Conservation (phyloP, 1,284 basidiomycete species). For the Uromyces viciae-fabae region DNA sequence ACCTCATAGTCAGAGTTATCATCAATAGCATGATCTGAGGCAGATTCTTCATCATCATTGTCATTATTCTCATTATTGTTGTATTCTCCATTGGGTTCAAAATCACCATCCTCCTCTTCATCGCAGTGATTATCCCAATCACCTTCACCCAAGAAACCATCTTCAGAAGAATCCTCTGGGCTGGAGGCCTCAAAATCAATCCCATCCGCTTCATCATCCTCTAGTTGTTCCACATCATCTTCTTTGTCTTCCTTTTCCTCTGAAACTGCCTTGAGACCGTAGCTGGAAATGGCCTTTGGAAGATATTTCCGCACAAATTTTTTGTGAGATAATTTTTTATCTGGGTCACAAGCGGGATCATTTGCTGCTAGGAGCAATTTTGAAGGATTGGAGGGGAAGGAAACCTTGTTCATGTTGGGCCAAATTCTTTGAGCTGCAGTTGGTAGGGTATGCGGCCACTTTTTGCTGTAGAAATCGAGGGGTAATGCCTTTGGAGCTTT, state of each 20-base stretch:
- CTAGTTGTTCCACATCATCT: neutral
- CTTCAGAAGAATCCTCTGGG: neutral
- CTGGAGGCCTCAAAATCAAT: too few species aligned
- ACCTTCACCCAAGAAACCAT: neutral
- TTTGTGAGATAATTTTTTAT: neutral
- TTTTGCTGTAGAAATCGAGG: conserved; percentile 5
- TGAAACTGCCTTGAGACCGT: neutral
- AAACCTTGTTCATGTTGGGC: neutral
- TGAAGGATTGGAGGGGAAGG: neutral
- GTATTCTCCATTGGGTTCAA: too few species aligned
- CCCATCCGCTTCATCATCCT: neutral
- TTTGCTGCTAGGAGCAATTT: neutral
- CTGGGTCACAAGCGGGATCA: neutral
- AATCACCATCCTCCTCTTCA: conserved; percentile 6
- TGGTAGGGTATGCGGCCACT: neutral
- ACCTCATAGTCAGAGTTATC: neutral
- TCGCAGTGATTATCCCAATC: neutral
- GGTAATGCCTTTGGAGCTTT: conserved; percentile 15
- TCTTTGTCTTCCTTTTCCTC: neutral
- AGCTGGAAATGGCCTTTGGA: neutral
- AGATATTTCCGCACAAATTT: neutral
- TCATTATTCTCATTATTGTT: too few species aligned
- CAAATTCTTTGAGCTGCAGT: neutral
- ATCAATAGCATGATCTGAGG: neutral
- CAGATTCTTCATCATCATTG: too few species aligned